phyloP scores from a whole-genome alignment of 2,329 filamentous ascomycete genomes.

The Epichloe elymi region DNA sequence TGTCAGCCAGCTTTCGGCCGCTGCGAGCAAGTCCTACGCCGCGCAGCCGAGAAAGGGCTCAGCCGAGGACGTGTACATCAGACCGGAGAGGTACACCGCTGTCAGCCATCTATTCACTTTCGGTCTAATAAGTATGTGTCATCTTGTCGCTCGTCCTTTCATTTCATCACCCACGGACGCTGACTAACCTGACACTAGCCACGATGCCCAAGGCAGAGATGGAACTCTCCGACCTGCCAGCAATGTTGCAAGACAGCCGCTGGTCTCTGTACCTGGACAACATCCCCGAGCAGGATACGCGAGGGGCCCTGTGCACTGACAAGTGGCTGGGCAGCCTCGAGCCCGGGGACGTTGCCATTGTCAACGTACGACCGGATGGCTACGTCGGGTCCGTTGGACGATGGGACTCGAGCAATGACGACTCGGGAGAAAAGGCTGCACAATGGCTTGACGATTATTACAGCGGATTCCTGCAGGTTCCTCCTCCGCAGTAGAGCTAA shows the following conservation, averaged over 20 bases:
- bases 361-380: constrained; percentile 60
- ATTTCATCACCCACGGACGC: not conserved
- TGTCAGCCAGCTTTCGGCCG: constrained; percentile 44
- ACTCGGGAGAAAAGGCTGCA: constrained; percentile 37
- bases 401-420: constrained; percentile 38
- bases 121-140: constrained; percentile 46
- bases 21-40: constrained; percentile 48
- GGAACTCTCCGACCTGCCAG: constrained; percentile 52
- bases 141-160: not conserved
- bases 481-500: constrained; percentile 12
- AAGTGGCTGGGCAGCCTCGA: constrained; percentile 55
- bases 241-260: constrained; percentile 46
- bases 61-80: constrained; percentile 51
- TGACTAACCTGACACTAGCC: constrained; percentile 21
- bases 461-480: constrained; percentile 39
- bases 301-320: constrained; percentile 42
- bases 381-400: constrained; percentile 54
- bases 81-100: constrained; percentile 55
- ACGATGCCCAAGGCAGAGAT: constrained; percentile 48
- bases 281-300: constrained; percentile 40
- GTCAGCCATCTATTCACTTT: constrained; percentile 59
- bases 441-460: constrained; percentile 43
- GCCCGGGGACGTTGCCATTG: constrained; percentile 44
- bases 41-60: constrained; percentile 42
- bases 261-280: constrained; percentile 66